Evolutionary conservation across 208 protist genomes (phyloP), one percentile per base, ranked within the genome.

Genomic region (Leishmania amazonensis): DNA sequence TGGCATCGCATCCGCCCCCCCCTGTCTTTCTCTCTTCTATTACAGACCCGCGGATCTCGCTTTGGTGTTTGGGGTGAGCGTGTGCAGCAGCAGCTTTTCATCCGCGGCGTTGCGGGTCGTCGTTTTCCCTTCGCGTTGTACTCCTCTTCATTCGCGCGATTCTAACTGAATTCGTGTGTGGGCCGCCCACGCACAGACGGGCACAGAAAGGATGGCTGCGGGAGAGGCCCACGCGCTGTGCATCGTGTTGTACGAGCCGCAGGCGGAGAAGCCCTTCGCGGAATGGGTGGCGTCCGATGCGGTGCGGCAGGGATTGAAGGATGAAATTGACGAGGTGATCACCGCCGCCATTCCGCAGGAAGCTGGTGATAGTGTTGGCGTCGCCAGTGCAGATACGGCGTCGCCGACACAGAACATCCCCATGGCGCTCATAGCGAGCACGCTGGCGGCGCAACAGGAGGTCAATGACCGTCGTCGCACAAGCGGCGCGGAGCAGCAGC

Each of bases 161-260:
- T 47, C 51, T 28, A 6, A 8, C 17, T 62, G 49, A 62, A 17
- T 74, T 51, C 51, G 70, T 51, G 28, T 19, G 24, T 24, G 1
- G 40, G 42, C 38, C 8, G 19, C 45, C n/a, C 19, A 54, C 42
- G 6, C 13, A n/a, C 70, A 11, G 11, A 54, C 21, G 38, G 4
- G 35, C 24, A 31, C 21, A 49, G 0, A 28, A 21, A 0, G 24
- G 13, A 65, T 51, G 57, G 28, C 53, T 4, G 1, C 53, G 19
- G 40, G 35, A 21, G 7, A 80, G 81, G 67, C 79, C 17, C 75
- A 85, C 31, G 78, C 80, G 6, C 49, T 88, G 19, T 85, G 78
- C 35, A 49, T 92, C 28, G 85, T 90, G 24, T 62, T 92, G 40
- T 87, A 85, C 81, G 89, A 90, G 68, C 78, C 82, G 7, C 72